Evolutionary conservation across 768 basidiomycete genomes (phyloP).

Genomic region (Termitomyces sp.): DNA sequence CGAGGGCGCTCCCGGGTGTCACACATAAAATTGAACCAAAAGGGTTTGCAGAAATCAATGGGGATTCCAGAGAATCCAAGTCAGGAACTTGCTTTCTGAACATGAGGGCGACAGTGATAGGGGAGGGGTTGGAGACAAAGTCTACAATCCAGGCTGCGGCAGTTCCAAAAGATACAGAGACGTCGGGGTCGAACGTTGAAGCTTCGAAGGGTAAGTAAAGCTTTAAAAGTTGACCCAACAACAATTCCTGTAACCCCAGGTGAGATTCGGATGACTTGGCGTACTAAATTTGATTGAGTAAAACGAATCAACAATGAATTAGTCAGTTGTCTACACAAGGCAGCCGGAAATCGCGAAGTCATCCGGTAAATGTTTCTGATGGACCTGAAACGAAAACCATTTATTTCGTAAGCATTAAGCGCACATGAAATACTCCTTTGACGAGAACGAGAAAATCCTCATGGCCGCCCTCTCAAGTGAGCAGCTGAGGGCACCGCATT

Average conservation of each 20-base stretch:
- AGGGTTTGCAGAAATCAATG: slow-evolving; percentile 26
- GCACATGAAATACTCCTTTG: slow-evolving; percentile 2
- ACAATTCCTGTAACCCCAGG: slow-evolving; percentile 4
- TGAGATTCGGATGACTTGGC: neutral
- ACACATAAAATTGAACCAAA: slow-evolving; percentile 21
- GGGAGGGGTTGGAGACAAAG: slow-evolving; percentile 7
- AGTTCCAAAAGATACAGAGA: slow-evolving; percentile 2
- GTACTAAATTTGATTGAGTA: neutral
- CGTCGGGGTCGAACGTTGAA: neutral
- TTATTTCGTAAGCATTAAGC: no score
- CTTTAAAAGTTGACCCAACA: neutral
- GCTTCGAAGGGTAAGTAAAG: no score
- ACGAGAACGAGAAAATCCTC: neutral
- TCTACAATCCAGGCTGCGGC: slow-evolving; percentile 24
- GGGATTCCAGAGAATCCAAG: slow-evolving; percentile 35
- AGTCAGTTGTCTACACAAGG: no score
- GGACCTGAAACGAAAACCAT: slow-evolving; percentile 8
- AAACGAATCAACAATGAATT: neutral
- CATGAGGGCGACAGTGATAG: slow-evolving; percentile 18
- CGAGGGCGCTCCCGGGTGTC: slow-evolving; percentile 32
- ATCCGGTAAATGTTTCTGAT: neutral
- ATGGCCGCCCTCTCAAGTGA: no score
- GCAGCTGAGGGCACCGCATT: no score
- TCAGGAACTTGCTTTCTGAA: slow-evolving; percentile 26
- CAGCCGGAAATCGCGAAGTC: neutral